phyloP scores from a whole-genome alignment of 1,284 basidiomycete species.

The Cronartium ribicola region DNA sequence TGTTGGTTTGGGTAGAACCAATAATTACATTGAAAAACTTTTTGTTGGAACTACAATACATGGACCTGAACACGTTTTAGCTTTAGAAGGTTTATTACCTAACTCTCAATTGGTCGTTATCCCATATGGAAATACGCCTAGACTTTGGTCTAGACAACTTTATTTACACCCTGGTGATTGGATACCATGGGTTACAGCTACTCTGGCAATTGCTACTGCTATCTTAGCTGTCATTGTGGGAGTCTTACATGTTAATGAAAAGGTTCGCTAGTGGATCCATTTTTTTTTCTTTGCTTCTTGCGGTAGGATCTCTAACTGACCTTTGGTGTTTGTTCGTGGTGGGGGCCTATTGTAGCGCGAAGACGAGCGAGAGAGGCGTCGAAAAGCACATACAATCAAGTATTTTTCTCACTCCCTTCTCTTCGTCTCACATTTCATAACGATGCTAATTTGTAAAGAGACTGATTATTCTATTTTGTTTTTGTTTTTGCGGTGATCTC shows the following conservation, averaged over 20 bases:
- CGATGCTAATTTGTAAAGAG: too few relatives aligned
- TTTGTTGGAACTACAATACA: conserved; percentile 84
- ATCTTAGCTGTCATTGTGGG: conserved; percentile 77
- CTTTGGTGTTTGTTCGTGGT: not conserved
- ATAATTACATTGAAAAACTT: conserved; percentile 98
- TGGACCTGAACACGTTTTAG: conserved; percentile 64
- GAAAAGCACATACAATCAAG: conserved; percentile 42
- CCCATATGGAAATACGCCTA: conserved; percentile 61
- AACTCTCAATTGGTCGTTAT: conserved; percentile 96
- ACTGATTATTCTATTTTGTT: too few relatives aligned
- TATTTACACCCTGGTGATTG: conserved; percentile 92
- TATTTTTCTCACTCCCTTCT: too few relatives aligned
- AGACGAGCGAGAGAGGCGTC: conserved; percentile 37
- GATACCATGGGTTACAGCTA: conserved; percentile 93
- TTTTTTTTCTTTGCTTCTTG: not conserved
- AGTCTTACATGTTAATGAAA: conserved; percentile 83
- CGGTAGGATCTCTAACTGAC: not conserved
- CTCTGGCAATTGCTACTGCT: conserved; percentile 69
- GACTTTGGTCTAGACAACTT: conserved; percentile 78
- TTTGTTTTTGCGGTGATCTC: too few relatives aligned
- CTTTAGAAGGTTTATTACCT: conserved; percentile 93
- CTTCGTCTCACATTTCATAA: too few relatives aligned
- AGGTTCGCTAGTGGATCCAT: conserved; percentile 51
- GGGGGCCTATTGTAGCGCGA: conserved; percentile 29
- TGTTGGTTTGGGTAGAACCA: conserved; percentile 96